Base-by-base conservation (phyloP, 1,284 basidiomycete species). In the Trametes sp. region DNA sequence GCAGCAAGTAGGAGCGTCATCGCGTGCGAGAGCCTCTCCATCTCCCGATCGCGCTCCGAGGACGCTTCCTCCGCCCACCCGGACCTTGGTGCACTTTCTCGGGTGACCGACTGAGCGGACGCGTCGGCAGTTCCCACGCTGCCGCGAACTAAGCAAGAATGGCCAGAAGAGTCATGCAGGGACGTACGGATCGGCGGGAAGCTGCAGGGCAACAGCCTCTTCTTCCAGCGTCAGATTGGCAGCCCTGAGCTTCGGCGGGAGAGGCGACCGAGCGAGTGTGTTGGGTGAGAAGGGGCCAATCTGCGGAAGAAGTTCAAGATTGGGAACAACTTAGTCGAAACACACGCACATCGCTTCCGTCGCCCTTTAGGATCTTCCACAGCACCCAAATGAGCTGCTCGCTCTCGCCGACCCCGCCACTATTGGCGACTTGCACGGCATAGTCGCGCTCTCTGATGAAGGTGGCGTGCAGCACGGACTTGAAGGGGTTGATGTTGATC, bases 331-430 rank as follows among this genome's bases (percentile, higher is more conserved):
- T 29, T 19, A 29, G 33, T 10, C 33, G 8, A 35, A 44, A 28
- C n/a, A 53, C 29, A 80, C 85, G 69, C 65, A 92, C 90, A 80
- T 92, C 90, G 64, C 85, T 86, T 11, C 90, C 90, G 72, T 92
- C 89, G 52, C 90, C 90, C 72, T 86, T 89, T 58, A 92, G 77
- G 60, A 92, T 89, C 77, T 92, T 92, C 89, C 89, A 92, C 58
- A 92, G 78, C 36, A 92, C 90, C 90, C 90, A 92, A 36, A 92
- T 87, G 51, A 92, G 78, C 70, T 90, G 90, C 72, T 92, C 90
- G 72, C 85, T 90, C 57, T 86, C 82, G 64, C 83, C 83, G 54
- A 81, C 77, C 24, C 82, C 83, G 46, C 84, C 86, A 35, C 81
- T 78, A 36, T 77, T 78, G 31, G 86, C 77, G 55, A 85, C 74